Conservation (phyloP, 108 stramenopile genomes). For the Craspedostauros australis region DNA sequence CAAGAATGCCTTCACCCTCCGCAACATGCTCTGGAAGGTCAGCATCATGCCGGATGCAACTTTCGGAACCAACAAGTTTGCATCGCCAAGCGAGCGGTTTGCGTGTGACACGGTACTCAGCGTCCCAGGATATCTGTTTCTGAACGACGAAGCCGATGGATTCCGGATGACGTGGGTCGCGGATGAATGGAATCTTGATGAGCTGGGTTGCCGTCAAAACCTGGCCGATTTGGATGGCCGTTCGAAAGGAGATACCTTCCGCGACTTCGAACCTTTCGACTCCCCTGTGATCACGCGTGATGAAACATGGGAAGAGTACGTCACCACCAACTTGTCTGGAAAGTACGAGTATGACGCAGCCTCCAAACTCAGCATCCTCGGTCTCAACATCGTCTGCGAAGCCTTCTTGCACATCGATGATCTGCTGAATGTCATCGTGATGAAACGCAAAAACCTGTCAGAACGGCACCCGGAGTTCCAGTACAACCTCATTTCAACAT, state of each 20-base stretch:
- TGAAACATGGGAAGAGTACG: neutral
- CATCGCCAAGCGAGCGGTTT: too few species aligned
- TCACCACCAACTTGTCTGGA: neutral
- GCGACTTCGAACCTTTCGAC: neutral
- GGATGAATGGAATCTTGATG: neutral
- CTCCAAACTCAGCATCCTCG: neutral
- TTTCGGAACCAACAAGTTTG: neutral
- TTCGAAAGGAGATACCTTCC: too few species aligned
- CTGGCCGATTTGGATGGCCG: neutral
- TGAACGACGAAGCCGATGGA: slow-evolving; percentile 71
- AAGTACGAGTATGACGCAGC: neutral
- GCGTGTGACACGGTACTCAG: too few species aligned
- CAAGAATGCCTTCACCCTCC: slow-evolving; percentile 26
- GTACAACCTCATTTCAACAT: slow-evolving; percentile 53
- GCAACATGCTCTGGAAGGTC: slow-evolving; percentile 44
- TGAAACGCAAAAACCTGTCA: slow-evolving; percentile 32
- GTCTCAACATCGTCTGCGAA: slow-evolving; percentile 32
- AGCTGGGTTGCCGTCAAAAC: too few species aligned
- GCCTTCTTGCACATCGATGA: slow-evolving; percentile 50
- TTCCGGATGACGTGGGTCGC: slow-evolving; percentile 63
- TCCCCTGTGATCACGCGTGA: neutral
- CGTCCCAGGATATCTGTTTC: slow-evolving; percentile 43
- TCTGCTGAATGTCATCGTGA: slow-evolving; percentile 36
- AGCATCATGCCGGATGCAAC: slow-evolving; percentile 34
- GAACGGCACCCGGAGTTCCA: slow-evolving; percentile 36